phyloP scores from a whole-genome alignment of 1,284 basidiomycete genomes.

The Heterobasidion occidentale region DNA sequence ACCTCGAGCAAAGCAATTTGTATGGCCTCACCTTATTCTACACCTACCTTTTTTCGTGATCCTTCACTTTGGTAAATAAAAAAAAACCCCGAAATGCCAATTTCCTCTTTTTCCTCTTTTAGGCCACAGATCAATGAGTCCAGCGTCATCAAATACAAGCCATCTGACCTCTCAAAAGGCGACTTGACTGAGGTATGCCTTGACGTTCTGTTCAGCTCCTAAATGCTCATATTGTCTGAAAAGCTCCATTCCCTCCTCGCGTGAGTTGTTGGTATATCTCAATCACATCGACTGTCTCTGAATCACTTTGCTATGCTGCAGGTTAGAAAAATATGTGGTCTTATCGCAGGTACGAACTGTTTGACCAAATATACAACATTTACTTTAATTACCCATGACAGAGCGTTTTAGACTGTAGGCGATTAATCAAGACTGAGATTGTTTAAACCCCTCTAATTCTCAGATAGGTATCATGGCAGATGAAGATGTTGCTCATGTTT shows the following conservation, averaged over 20 bases:
- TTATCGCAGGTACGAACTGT: slow-evolving; percentile 8
- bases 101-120: too few relatives aligned
- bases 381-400: not conserved
- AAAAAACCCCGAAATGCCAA: too few relatives aligned
- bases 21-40: slow-evolving; percentile 8
- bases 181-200: too few relatives aligned
- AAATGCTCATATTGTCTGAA: not conserved
- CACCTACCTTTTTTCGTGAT: not conserved
- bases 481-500: slow-evolving; percentile 28
- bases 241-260: slow-evolving; percentile 41
- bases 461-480: slow-evolving; percentile 26
- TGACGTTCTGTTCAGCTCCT: too few relatives aligned
- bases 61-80: too few relatives aligned
- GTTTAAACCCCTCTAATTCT: too few relatives aligned
- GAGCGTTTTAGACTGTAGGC: not conserved
- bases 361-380: too few relatives aligned
- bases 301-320: not conserved
- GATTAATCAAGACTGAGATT: not conserved
- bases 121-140: too few relatives aligned
- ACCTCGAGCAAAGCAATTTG: slow-evolving; percentile 36
- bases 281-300: not conserved
- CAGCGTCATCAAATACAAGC: too few relatives aligned
- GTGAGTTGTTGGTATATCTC: slow-evolving; percentile 21
- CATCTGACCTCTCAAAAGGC: too few relatives aligned
- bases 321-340: slow-evolving; percentile 4